Conservation (phyloP, 1,284 basidiomycete species). For the Ceratobasidium sp. region DNA sequence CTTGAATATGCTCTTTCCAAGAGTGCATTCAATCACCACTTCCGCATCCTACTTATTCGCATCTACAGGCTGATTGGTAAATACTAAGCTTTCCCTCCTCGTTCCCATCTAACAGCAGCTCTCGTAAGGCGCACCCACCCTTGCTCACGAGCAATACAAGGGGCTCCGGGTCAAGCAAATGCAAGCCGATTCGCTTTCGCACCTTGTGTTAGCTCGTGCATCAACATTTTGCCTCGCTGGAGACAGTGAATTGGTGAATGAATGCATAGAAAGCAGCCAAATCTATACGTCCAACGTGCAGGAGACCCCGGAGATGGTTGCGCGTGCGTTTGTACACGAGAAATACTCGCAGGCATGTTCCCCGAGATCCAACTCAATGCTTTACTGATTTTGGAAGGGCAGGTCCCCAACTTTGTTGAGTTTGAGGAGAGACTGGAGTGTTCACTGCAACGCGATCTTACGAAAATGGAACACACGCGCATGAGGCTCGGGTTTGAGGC, state of each 20-base stretch:
- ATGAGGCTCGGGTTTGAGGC: slow-evolving; percentile 84
- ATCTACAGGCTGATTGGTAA: slow-evolving; percentile 83
- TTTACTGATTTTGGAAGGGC: slow-evolving; percentile 1
- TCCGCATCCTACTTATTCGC: slow-evolving; percentile 79
- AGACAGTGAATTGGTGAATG: slow-evolving; percentile 76
- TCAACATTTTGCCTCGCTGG: slow-evolving; percentile 84
- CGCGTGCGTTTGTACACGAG: slow-evolving; percentile 79
- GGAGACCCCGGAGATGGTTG: slow-evolving; percentile 77
- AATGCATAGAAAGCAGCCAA: slow-evolving; percentile 81
- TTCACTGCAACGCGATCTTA: slow-evolving; percentile 82
- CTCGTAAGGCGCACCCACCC: slow-evolving; percentile 71
- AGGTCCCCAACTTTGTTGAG: slow-evolving; percentile 84
- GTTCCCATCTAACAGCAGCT: slow-evolving; percentile 28
- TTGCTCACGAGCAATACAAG: slow-evolving; percentile 82
- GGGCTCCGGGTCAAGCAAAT: slow-evolving; percentile 82
- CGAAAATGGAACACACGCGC: slow-evolving; percentile 83
- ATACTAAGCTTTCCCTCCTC: slow-evolving; percentile 49
- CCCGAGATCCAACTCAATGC: slow-evolving; percentile 1
- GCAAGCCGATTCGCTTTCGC: slow-evolving; percentile 87
- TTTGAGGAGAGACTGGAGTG: slow-evolving; percentile 84
- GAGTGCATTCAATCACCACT: slow-evolving; percentile 82
- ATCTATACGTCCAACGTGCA: slow-evolving; percentile 76
- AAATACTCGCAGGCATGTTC: slow-evolving; percentile 79
- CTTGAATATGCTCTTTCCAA: slow-evolving; percentile 79
- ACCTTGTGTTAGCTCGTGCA: slow-evolving; percentile 81